A percentile compares a stretch with the other conserved stretches of the same genome.
phyloP scores from a whole-genome alignment of 2,329 filamentous ascomycete genomes.

The Coniochaeta sp. region DNA sequence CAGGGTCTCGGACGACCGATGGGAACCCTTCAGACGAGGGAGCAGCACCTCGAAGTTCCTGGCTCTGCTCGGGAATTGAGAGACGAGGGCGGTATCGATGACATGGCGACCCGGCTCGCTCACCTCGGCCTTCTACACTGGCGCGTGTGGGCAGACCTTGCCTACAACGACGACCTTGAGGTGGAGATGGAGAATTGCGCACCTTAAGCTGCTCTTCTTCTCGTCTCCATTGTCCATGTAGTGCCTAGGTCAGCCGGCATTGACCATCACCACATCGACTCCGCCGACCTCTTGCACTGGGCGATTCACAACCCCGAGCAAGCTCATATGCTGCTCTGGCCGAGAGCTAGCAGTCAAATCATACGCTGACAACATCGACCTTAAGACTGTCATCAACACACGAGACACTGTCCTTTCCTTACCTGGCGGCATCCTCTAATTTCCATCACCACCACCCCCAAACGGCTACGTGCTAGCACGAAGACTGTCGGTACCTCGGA shows the following conservation, averaged over 20 bases:
- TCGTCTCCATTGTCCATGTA: no score
- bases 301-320: no score
- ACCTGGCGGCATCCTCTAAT: not conserved
- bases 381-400: no score
- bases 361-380: no score
- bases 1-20: conserved; percentile 23
- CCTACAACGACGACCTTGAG: conserved; percentile 42
- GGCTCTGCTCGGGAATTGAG: conserved; percentile 32
- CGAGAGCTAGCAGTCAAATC: no score
- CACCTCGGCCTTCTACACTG: conserved; percentile 84
- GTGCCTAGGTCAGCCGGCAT: no score
- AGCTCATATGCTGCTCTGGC: no score
- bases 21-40: not conserved
- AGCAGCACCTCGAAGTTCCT: conserved; percentile 15
- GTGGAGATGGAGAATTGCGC: not conserved
- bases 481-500: no score
- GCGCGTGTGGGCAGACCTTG: conserved; percentile 76
- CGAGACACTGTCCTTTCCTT: not conserved
- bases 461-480: not conserved
- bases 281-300: no score
- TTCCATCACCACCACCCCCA: not conserved
- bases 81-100: conserved; percentile 49
- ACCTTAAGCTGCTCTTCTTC: no score
- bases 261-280: no score
- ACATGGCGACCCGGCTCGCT: conserved; percentile 70